Evolutionary conservation across 2,329 filamentous ascomycete species (phyloP).

Genomic region (Shiraia bambusicola): DNA sequence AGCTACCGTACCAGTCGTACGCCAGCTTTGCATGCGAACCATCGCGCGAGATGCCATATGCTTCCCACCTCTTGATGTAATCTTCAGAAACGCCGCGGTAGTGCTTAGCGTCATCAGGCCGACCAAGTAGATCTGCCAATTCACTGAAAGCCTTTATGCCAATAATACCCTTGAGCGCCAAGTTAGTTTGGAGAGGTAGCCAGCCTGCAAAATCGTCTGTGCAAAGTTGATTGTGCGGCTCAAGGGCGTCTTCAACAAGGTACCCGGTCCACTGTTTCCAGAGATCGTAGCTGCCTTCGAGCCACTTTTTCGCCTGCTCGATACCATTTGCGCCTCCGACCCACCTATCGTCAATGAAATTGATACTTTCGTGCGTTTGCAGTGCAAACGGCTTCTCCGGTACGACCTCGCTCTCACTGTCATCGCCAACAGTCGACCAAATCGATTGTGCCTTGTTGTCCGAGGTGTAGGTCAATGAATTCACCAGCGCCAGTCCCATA

Average conservation of each 20-base stretch:
- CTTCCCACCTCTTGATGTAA: constrained; percentile 74
- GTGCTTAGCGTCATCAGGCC: constrained; percentile 57
- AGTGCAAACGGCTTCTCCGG: constrained; percentile 52
- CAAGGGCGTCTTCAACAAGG: constrained; percentile 71
- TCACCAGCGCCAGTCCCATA: constrained; percentile 76
- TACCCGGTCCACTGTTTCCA: constrained; percentile 80
- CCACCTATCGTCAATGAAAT: constrained; percentile 64
- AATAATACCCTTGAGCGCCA: constrained; percentile 81
- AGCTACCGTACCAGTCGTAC: constrained; percentile 78
- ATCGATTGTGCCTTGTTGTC: constrained; percentile 59
- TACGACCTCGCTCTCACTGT: constrained; percentile 19
- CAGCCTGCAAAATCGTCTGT: constrained; percentile 85
- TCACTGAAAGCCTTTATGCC: constrained; percentile 77
- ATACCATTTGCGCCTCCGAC: constrained; percentile 56
- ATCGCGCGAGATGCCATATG: constrained; percentile 67
- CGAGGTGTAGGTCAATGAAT: constrained; percentile 67
- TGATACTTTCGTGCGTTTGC: constrained; percentile 51
- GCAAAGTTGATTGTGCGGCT: constrained; percentile 74
- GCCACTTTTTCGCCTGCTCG: constrained; percentile 63
- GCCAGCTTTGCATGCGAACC: constrained; percentile 73
- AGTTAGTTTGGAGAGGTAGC: constrained; percentile 75
- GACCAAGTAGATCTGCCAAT: constrained; percentile 63
- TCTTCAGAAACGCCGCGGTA: constrained; percentile 64
- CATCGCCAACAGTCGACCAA: constrained; percentile 53
- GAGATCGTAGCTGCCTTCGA: constrained; percentile 68